Base-by-base conservation (phyloP, 192 early-diverging fungal species). In the Tieghemiomyces parasiticus region DNA sequence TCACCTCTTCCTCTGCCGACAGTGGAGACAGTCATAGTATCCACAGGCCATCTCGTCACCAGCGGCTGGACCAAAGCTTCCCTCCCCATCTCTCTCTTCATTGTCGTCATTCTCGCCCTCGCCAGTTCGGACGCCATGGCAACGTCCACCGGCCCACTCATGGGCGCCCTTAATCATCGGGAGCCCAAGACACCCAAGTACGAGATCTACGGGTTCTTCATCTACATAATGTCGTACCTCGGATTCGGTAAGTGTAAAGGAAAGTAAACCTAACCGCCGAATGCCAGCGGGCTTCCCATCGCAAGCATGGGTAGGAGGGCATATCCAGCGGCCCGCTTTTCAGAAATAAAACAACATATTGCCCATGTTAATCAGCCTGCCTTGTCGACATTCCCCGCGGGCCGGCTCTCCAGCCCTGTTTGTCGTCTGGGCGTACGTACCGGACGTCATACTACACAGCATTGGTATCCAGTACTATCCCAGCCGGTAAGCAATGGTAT, bases 391-490 rank as follows among this genome's bases (percentile, higher is more conserved):
- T 16, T 10, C 38, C 38, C 6, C 38, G 16, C 38, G 8, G 16
- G 8, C 24, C 26, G 26, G 55, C 14, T 0, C 16, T 85, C 61
- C 85, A 52, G 55, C 14, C 0, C 16, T 85, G 61, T 86, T 85
- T 49, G 59, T 88, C 16, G 58, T 77, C 34, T 87, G 84, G 88
- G 86, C 85, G 1, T 79, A 87, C 60, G 61, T 86, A 19, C 83
- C 86, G 12, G 83, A 88, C 44, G 71, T 74, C 9, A 65, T 81
- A 25, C 68, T 89, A 12, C 69, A 78, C 26, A 73, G 67, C 3
- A 58, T 86, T 51, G 81, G 81, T 0, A 81, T 87, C 30, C 83
- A 80, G 9, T 91, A 88, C 58, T 87, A 85, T 67, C 88, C 88
- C 0, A 76, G 71, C 66, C 72, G 55, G 55, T 58, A 58, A 38